Evolutionary conservation across 805 yeast species (phyloP), one percentile per base, ranked within the genome.

Genomic region (Barnettozyma wickerhamii): DNA sequence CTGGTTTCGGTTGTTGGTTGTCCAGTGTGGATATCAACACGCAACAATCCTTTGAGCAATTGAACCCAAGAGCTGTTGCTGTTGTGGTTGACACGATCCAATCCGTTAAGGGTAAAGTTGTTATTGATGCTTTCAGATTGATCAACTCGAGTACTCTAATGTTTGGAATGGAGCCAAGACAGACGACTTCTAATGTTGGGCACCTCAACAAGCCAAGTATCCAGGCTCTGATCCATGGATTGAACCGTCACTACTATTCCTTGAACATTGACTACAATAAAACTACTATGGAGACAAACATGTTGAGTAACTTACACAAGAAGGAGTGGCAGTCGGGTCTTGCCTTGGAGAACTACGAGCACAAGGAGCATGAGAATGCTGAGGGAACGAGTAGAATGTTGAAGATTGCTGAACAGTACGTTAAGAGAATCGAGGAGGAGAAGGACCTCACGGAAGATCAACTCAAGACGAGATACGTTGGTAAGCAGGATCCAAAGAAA

Each of bases 1-100:
- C 99, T 5, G 99, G 99, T 14, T 93, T 91, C 62, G 99, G 99
- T n/a, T 93, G 99, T 71, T 93, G 99, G 99, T 74, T 93, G 53
- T 90, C 98, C 10, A 81, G 90, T 21, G 98, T 93, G 21, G 99
- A 93, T 75, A 95, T 93, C 46, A 88, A 89, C 64, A 93, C 99
- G 4, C 99, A 93, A 61, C 96, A 91, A 62, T 87, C 96, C 27
- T 93, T 93, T 59, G 99, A 93, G 62, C 97, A 89, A 64, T 79
- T 93, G 64, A 91, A 91, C 63, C 83, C 82, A 49, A 75, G 99
- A 53, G 95, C 99, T 0, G 99, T 93, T 29, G 99, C 99, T 2
- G 99, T 93, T 24, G 99, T 93, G 30, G 84, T 93, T 46, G 99
- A 93, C 64, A 99, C 99, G 35, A 93, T 93, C 58, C 99, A 93